Conservation (phyloP, 345 rosid genomes). For the Fremontodendron californicum region DNA sequence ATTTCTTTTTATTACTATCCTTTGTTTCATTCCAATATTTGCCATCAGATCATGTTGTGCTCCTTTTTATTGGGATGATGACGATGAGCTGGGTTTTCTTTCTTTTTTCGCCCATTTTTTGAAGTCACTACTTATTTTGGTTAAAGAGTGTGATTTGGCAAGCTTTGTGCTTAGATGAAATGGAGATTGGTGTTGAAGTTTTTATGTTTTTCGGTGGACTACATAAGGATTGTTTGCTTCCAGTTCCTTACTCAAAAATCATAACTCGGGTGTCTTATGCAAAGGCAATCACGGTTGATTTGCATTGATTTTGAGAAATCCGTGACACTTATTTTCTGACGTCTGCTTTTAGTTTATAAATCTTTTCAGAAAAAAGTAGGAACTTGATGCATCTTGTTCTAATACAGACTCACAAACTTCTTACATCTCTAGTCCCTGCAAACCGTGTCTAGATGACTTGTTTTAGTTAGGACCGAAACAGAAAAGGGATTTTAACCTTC, state of each 20-base stretch:
- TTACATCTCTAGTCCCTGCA: background rate
- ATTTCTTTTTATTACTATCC: background rate
- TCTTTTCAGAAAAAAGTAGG: background rate
- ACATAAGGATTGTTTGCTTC: background rate
- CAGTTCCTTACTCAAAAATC: background rate
- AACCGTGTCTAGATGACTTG: background rate
- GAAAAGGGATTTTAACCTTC: slow-evolving; percentile 8
- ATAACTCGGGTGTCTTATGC: background rate
- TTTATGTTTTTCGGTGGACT: background rate
- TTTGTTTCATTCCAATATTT: background rate
- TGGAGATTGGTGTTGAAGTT: background rate
- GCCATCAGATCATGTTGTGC: background rate
- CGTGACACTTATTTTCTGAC: too few relatives aligned
- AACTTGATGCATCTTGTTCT: background rate
- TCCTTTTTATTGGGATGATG: background rate
- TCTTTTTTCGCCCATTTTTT: background rate
- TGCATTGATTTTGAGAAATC: too few relatives aligned
- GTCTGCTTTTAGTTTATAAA: background rate
- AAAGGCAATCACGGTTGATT: background rate
- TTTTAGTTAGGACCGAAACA: background rate
- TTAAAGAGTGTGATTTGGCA: background rate
- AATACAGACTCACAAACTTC: background rate
- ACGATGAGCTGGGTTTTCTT: background rate
- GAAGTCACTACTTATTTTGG: too few relatives aligned
- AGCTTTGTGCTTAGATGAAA: background rate